Base-by-base conservation (phyloP, 305 asterid species). In the Fraxinus floribunda region DNA sequence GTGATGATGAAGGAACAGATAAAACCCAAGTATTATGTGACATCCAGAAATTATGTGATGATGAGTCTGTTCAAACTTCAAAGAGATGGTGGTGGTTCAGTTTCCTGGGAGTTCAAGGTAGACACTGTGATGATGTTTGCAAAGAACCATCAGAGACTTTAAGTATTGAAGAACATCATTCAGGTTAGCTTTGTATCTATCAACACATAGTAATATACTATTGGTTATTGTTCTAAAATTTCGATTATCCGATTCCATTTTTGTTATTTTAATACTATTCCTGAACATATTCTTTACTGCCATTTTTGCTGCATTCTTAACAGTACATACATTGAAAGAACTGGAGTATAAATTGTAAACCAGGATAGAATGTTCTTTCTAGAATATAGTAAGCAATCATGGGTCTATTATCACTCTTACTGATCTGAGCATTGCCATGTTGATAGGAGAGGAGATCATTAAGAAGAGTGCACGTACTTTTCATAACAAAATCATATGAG, bases 1-100 rank as follows among this genome's bases (percentile, higher is more conserved):
- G 86, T 87, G 89, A 84, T 82, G 82, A 38, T 78, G 87, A 79
- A 78, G 89, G 81, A 85, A 83, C 85, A 78, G 84, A 84, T 86
- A 80, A 80, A 52, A 86, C 87, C 88, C 88, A 90, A 82, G 83
- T 82, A 80, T 75, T 86, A 70, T 84, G 82, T 85, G 92, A 91
- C 78, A 88, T 94, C 78, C 89, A 91, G 84, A 86, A 64, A 71
- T 73, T 90, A 64, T 89, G 87, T 15, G 89, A 84, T 83, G 92
- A 87, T 52, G 88, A 80, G 66, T 24, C 86, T 4, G 75, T 36
- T 75, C 86, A 86, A 81, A 81, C 20, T 3, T 5, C 86, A 85
- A 79, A 80, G 49, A 49, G 87, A 83, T 77, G 86, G 8, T 75
- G 55, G 77, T 72, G 79, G 24, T 79, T 76, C 88, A 11, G 52